Evolutionary conservation across 371 early-diverging fungal genomes (phyloP).

Genomic region (Mortierella sp.): DNA sequence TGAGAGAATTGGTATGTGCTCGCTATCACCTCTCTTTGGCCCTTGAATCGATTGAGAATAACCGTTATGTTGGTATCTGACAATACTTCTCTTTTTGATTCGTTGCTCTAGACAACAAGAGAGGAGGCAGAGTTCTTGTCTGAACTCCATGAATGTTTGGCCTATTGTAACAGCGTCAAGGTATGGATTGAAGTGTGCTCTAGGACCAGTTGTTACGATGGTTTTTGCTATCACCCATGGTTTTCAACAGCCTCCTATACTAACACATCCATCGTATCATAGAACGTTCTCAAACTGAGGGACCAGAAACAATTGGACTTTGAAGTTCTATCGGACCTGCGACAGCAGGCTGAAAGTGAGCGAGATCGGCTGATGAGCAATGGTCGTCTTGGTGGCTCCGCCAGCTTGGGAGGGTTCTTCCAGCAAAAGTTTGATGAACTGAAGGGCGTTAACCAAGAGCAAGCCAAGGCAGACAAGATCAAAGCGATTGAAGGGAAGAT

Average conservation of each 20-base stretch:
- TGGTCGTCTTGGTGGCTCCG: conserved; percentile 60
- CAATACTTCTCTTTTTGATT: neutral
- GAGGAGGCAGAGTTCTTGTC: conserved; percentile 84
- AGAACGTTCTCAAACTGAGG: conserved; percentile 82
- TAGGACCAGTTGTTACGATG: no score
- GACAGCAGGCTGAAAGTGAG: conserved; percentile 70
- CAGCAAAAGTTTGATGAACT: conserved; percentile 91
- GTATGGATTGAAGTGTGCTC: no score
- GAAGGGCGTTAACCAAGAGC: conserved; percentile 88
- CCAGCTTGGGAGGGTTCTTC: conserved; percentile 77
- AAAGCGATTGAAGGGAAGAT: conserved; percentile 78
- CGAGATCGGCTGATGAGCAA: conserved; percentile 67
- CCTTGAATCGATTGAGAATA: neutral
- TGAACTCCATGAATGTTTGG: conserved; percentile 86
- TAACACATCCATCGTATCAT: no score
- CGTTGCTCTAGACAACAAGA: conserved; percentile 53
- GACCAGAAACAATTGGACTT: conserved; percentile 95
- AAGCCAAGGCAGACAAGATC: conserved; percentile 80
- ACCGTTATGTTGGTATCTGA: neutral
- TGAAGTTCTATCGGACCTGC: conserved; percentile 84
- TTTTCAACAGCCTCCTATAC: neutral
- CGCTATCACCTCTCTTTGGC: neutral
- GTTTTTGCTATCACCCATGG: neutral
- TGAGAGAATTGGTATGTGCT: conserved; percentile 77
- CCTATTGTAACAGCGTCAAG: conserved; percentile 88